Base-by-base conservation (phyloP, 768 basidiomycete genomes). In the Psilocybe azurescens region DNA sequence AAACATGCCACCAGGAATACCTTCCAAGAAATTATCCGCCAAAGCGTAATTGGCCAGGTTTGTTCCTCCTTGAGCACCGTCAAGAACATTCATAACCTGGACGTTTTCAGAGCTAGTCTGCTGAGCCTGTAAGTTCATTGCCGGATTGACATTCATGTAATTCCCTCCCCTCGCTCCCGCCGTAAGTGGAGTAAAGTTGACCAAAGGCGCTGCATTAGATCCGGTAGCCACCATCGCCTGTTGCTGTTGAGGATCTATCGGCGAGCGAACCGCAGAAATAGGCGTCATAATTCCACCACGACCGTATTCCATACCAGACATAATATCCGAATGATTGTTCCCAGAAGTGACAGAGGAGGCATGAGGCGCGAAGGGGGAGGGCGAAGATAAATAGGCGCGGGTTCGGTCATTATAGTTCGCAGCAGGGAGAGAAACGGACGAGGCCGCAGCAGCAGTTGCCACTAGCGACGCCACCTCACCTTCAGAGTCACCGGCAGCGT, bases 1-100 rank as follows among this genome's bases (percentile, higher is more conserved):
- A 74, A 93, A 94, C 91, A 94, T 93, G 18, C 85, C 83, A 3
- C 88, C 89, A 47, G 93, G 93, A 56, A 94, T 86, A 1, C 91
- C 91, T 62, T 93, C 90, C 72, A 94, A 76, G 58, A 90, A 83
- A 16, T 76, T 84, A 70, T 92, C 90, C 18, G 85, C 83, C 78
- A 87, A 79, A 33, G 87, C 86, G 68, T 86, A 83, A 59, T 89
- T 88, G 56, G 88, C 85, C 64, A 91, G 73, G 20, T 81, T 80
- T 60, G 79, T 81, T 14, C 77, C 79, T 46, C 83, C 79, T 65
- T 84, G 84, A 24, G 84, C 81, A 3, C 79, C 83, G 67, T 92
- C 91, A 24, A 93, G 77, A 24, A 88, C 78, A 69, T 93, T 93
- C 84, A 93, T 85, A 48, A 93, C 86, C 72, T 92, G 90, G 52